Percentiles rank a stretch among this genome's conserved stretches.
phyloP scores from a whole-genome alignment of 345 rosid species.

The Geranium brycei region DNA sequence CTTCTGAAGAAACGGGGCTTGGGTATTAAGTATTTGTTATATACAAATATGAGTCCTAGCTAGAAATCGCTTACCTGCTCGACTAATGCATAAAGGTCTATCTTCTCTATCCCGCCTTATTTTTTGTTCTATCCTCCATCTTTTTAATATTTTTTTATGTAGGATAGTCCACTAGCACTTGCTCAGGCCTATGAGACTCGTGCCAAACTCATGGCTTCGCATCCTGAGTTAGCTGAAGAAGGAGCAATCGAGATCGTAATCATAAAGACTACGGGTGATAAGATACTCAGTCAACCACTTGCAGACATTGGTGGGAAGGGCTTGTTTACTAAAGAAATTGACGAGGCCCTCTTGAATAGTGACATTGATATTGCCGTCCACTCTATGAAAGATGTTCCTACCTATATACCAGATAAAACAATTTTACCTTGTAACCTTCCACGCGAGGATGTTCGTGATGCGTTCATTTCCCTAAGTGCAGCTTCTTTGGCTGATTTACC shows the following conservation, averaged over 20 bases:
- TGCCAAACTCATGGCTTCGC: slow-evolving; percentile 56
- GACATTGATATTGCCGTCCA: slow-evolving; percentile 96
- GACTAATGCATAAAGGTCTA: no score
- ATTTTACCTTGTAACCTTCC: slow-evolving; percentile 74
- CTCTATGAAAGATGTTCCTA: slow-evolving; percentile 98
- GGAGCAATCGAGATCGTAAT: slow-evolving; percentile 84
- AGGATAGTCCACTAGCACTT: slow-evolving; percentile 87
- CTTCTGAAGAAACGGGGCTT: no score
- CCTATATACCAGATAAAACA: slow-evolving; percentile 75
- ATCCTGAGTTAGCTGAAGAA: slow-evolving; percentile 69
- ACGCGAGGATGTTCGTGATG: slow-evolving; percentile 97
- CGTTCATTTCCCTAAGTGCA: slow-evolving; percentile 57
- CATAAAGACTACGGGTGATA: slow-evolving; percentile 93
- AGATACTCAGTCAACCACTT: slow-evolving; percentile 79
- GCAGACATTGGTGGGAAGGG: slow-evolving; percentile 99
- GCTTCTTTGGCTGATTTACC: slow-evolving; percentile 69
- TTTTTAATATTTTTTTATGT: not conserved
- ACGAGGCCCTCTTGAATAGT: slow-evolving; percentile 72
- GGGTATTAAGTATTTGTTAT: no score
- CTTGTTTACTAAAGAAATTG: slow-evolving; percentile 87
- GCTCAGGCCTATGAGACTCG: slow-evolving; percentile 95
- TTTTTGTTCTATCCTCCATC: not conserved
- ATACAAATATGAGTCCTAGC: no score
- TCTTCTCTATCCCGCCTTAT: no score
- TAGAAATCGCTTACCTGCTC: no score